Conservation (phyloP, 805 yeast species). For the Sugiyamaella chiloensis region DNA sequence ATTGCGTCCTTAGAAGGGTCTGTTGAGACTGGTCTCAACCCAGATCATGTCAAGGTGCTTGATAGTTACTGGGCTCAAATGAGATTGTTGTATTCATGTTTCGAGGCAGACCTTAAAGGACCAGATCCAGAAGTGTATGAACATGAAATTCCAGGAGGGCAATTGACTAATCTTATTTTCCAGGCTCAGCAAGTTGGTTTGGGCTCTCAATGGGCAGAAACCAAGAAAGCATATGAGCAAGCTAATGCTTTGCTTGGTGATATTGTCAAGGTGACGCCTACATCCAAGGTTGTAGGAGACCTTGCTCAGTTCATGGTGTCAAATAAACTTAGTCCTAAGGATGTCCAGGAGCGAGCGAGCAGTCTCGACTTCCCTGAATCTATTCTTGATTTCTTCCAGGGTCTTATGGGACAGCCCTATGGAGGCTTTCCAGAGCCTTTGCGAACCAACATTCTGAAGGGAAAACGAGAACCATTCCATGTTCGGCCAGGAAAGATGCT, state of each 20-base stretch:
- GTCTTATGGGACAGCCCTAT: constrained; percentile 98
- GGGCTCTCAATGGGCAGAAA: constrained; percentile 94
- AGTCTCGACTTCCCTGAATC: constrained; percentile 98
- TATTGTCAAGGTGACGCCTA: constrained; percentile 97
- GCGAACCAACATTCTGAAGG: constrained; percentile 84
- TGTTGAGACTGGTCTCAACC: constrained; percentile 67
- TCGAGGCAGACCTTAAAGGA: constrained; percentile 98
- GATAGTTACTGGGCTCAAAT: constrained; percentile 99
- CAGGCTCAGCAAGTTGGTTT: constrained; percentile 99
- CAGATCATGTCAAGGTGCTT: constrained; percentile 67
- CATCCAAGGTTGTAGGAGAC: constrained; percentile 99
- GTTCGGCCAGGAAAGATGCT: constrained; percentile 90
- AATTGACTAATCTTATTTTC: constrained; percentile 94
- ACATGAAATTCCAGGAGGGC: constrained; percentile 99
- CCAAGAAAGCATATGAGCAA: constrained; percentile 88
- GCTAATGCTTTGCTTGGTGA: constrained; percentile 94
- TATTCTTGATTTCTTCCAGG: constrained; percentile 97
- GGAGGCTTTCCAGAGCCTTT: constrained; percentile 99
- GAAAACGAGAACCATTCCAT: constrained; percentile 87
- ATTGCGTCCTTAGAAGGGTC: constrained; percentile 90
- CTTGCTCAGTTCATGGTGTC: constrained; percentile 99
- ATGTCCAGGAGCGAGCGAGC: constrained; percentile 80
- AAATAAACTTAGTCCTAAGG: constrained; percentile 81
- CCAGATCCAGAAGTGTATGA: constrained; percentile 99
- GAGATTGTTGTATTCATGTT: constrained; percentile 93